phyloP scores from a whole-genome alignment of 345 rosid genomes.

The Bruguiera parviflora region DNA sequence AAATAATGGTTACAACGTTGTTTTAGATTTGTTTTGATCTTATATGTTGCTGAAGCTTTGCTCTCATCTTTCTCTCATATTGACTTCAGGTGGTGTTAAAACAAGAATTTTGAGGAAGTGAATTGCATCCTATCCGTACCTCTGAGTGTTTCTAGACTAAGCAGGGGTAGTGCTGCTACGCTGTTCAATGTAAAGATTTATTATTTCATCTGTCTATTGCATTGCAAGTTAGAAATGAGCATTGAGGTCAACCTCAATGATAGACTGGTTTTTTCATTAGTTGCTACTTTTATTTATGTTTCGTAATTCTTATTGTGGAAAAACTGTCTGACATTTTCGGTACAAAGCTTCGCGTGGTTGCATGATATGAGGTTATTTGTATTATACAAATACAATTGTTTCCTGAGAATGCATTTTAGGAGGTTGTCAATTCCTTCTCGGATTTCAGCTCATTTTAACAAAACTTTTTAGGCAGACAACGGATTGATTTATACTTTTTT shows the following conservation, averaged over 20 bases:
- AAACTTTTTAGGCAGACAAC: too few species aligned
- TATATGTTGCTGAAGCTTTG: conserved; percentile 21
- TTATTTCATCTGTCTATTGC: conserved; percentile 15
- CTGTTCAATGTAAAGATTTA: conserved; percentile 24
- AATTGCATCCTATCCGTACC: conserved; percentile 14
- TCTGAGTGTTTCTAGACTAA: conserved; percentile 23
- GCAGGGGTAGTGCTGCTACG: conserved; percentile 8
- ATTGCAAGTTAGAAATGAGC: background rate
- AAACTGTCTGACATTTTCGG: background rate
- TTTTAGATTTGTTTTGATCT: background rate
- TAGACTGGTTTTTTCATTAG: background rate
- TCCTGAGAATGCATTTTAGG: too few species aligned
- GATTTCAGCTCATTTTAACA: background rate
- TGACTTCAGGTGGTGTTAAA: conserved; percentile 69
- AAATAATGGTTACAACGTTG: background rate
- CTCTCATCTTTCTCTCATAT: background rate
- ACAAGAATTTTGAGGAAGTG: conserved; percentile 65
- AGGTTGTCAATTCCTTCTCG: too few species aligned
- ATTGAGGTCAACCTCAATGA: conserved; percentile 5
- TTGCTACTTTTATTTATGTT: background rate
- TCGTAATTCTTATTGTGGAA: conserved; percentile 9
- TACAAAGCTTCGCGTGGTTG: conserved; percentile 1
- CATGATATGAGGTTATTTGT: conserved; percentile 10
- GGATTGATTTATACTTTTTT: too few species aligned
- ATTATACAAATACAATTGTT: background rate